Evolutionary conservation across 192 early-diverging fungal species (phyloP), one percentile per base, ranked within the genome.

Genomic region (Paraglomus brasilianum): DNA sequence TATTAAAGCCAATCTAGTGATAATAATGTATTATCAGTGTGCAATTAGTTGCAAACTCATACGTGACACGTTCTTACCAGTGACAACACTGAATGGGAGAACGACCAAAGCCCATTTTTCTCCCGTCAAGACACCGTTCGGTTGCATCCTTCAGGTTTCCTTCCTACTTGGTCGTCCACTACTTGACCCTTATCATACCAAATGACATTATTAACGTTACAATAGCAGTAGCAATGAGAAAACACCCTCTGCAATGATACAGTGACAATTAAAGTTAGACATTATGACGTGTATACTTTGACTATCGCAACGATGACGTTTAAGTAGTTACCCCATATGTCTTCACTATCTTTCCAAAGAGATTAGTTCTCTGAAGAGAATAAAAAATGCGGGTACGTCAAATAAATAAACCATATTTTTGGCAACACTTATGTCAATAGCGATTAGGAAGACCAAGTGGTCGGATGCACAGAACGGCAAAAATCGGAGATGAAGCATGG

Each of bases 151-250:
- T 36, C 38, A 92, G 72, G 75, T 90, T 90, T 39, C 62, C 59
- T 38, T 86, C 82, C 92, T 91, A 92, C 72, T 96, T 94, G 40
- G 84, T 84, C 71, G 88, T 87, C 80, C 93, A 81, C 19, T 85
- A 74, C 24, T 89, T 83, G 11, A 90, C 84, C 36, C 84, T 78
- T 40, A 95, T 69, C 83, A 97, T 92, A 30, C 89, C 88, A 39
- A 97, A 73, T 15, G 88, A 87, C 91, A 95, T 94, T 15, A 80
- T 53, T 1, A 90, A 89, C 58, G 95, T 89, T 78, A 95, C 78
- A 24, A 94, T 13, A 0, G 76, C 74, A 24, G 94, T 92, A 98
- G 82, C 46, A 94, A 77, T 8, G 81, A 81, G 62, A 98, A 93
- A 10, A 85, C 80, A 48, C 89, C 95, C 81, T 97, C 94, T 58